Percentiles rank a stretch among this genome's conserved stretches.
These are phyloP conservation scores for Mortierella claussenii DNA, from an alignment of 192 early-diverging fungal species.

Conservation along the genomic window DNA sequence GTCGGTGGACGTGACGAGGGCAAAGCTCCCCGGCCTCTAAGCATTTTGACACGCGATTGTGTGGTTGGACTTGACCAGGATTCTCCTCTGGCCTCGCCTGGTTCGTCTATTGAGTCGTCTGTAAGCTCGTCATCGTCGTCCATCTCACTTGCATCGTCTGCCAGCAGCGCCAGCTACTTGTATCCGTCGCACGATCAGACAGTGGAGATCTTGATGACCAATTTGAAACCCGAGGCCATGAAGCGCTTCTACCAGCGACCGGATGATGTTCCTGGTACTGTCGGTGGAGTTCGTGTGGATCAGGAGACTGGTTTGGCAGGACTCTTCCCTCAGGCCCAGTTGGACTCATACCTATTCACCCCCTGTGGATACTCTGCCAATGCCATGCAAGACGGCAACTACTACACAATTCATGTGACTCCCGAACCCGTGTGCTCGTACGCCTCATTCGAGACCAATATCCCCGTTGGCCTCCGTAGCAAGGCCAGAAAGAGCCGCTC, in stretches of 20 bases:
- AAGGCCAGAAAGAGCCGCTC: slow-evolving; percentile 9
- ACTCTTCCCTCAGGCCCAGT: slow-evolving; percentile 82
- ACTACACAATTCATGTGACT: slow-evolving; percentile 98
- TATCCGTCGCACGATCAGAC: slow-evolving; percentile 83
- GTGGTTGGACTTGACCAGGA: slow-evolving; percentile 9
- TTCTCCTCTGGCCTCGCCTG: slow-evolving; percentile 15
- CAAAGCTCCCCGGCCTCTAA: slow-evolving; percentile 14
- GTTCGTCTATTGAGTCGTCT: slow-evolving; percentile 25
- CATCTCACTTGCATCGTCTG: slow-evolving; percentile 43
- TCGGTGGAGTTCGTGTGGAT: slow-evolving; percentile 76
- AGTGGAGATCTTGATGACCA: slow-evolving; percentile 97
- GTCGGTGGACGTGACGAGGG: slow-evolving; percentile 23
- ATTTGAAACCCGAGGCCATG: slow-evolving; percentile 84
- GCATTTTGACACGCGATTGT: slow-evolving; percentile 27
- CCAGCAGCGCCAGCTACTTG: slow-evolving; percentile 41
- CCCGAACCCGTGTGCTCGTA: slow-evolving; percentile 98
- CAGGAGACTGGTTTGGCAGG: slow-evolving; percentile 80
- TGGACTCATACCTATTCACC: slow-evolving; percentile 93
- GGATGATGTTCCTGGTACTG: slow-evolving; percentile 69
- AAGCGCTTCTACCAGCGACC: slow-evolving; percentile 76
- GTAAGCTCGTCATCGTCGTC: slow-evolving; percentile 48
- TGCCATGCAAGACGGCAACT: slow-evolving; percentile 80
- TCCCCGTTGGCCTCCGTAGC: slow-evolving; percentile 71
- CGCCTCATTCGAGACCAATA: slow-evolving; percentile 97
- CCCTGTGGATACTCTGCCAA: slow-evolving; percentile 98